Evolutionary conservation across 2,329 filamentous ascomycete genomes (phyloP).

Genomic region (Ceratocystis cacaofunesta): DNA sequence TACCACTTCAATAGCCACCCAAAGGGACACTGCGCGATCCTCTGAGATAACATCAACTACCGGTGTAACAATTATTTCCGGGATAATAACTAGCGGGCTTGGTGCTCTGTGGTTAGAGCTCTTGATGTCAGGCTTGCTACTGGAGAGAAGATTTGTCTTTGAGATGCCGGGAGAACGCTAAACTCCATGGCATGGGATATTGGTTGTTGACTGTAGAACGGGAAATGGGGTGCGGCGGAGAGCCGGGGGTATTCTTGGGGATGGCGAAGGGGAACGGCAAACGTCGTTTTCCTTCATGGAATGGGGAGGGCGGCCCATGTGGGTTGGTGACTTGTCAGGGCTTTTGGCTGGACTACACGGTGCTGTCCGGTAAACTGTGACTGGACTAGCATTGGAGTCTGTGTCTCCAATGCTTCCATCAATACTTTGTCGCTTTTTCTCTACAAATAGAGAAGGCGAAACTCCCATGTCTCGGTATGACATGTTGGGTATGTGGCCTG

Average conservation of each 20-base stretch:
- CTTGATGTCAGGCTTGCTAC: not conserved
- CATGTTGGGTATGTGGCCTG: not conserved
- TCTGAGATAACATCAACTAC: conserved; percentile 27
- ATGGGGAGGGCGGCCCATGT: not conserved
- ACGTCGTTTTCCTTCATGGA: not conserved
- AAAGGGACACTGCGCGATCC: conserved; percentile 26
- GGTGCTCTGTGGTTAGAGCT: conserved; percentile 6
- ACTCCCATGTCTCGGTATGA: not conserved
- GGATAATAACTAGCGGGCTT: conserved; percentile 26
- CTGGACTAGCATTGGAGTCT: conserved; percentile 8
- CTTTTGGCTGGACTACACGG: conserved; percentile 13
- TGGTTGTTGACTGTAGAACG: conserved; percentile 11
- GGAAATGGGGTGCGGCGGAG: conserved; percentile 4
- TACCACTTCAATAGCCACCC: conserved; percentile 36
- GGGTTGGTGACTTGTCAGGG: not conserved
- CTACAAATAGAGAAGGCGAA: conserved; percentile 9
- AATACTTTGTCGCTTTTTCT: conserved; percentile 10
- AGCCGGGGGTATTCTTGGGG: conserved; percentile 7
- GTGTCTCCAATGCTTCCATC: conserved; percentile 6
- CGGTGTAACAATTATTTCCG: conserved; percentile 31
- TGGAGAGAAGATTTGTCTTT: not conserved
- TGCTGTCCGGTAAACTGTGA: conserved; percentile 9
- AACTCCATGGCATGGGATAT: conserved; percentile 5
- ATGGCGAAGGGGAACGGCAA: conserved; percentile 7
- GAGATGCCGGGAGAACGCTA: conserved; percentile 7